Base-by-base conservation (phyloP, 148 eudicot genomes). In the Amaranthus hypochondriacus region DNA sequence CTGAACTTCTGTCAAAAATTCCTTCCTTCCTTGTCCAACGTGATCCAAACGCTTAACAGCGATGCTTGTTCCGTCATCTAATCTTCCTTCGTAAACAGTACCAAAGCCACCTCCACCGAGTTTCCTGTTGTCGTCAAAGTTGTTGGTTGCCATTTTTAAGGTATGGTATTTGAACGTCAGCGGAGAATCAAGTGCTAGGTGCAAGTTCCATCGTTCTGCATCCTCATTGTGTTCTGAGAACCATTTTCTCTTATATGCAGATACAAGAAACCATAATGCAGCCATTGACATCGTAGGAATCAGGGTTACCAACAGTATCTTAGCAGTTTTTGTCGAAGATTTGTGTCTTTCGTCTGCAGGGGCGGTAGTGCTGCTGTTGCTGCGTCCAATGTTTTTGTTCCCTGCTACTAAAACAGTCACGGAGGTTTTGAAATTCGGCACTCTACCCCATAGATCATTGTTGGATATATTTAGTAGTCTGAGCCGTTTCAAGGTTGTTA, bases 391-490 rank as follows among this genome's bases (percentile, higher is more conserved):
- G 18, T 70, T 68, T 5, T 73, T 52, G 75, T 91, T 91, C 42
- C 91, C 97, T 14, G 56, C 39, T 7, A 46, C 13, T 7, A 43
- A 58, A 47, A 92, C 48, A 48, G 52, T 80, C 65, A 92, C 92
- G 2, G 55, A 10, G 1, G 78, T 5, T 39, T 74, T 10, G 60
- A 92, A 89, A 48, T 3, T 47, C 1, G 97, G 97, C 3, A 86
- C 55, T 18, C 39, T 12, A 15, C 97, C 97, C 71, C 80, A 72
- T 21, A 92, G 76, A 60, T 85, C 82, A 73, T 92, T 92, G 67
- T 89, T 86, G 2, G 92, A 82, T 44, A 89, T 72, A 83, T 89
- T 84, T 47, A 92, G 70, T 64, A 53, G 51, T 48, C 77, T 76
- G 10, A 92, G 82, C 48, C 77, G 60, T n/a, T 77, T 12, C 76